These are phyloP conservation scores for Singerocomus rubriflavus DNA, from an alignment of 1,284 basidiomycete species.

Conservation along the genomic window DNA sequence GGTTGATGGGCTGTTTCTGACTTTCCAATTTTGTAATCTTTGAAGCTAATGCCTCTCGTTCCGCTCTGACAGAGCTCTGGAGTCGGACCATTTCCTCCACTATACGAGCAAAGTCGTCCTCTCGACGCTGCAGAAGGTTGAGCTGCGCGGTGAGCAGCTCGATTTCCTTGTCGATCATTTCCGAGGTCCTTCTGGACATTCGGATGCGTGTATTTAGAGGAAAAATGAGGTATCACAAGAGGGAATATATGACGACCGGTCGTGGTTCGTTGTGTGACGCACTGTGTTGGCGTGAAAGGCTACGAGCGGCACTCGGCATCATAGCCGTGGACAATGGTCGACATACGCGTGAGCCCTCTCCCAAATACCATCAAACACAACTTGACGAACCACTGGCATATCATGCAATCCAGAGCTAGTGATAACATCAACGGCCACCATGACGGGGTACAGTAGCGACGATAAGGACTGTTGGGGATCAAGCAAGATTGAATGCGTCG, in stretches of 20 bases:
- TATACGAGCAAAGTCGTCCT: conserved; percentile 38
- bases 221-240: background rate
- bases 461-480: too few relatives aligned
- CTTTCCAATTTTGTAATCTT: conserved; percentile 35
- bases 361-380: too few relatives aligned
- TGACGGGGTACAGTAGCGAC: too few relatives aligned
- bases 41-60: conserved; percentile 31
- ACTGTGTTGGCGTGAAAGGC: background rate
- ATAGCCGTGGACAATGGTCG: too few relatives aligned
- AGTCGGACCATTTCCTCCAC: conserved; percentile 40
- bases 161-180: conserved; percentile 36
- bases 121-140: conserved; percentile 34
- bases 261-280: conserved; percentile 2
- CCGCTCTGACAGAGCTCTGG: conserved; percentile 34
- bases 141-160: conserved; percentile 39
- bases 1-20: conserved; percentile 43
- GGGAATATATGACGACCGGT: background rate
- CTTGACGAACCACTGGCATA: too few relatives aligned
- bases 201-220: background rate
- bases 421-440: too few relatives aligned
- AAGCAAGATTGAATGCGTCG: too few relatives aligned
- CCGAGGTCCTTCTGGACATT: conserved; percentile 23
- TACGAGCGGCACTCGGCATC: background rate
- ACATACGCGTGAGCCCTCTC: too few relatives aligned
- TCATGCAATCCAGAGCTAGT: too few relatives aligned